A percentile compares a stretch with the other conserved stretches of the same genome.
phyloP scores from a whole-genome alignment of 768 basidiomycete genomes.

The Cystobasidium tubakii region DNA sequence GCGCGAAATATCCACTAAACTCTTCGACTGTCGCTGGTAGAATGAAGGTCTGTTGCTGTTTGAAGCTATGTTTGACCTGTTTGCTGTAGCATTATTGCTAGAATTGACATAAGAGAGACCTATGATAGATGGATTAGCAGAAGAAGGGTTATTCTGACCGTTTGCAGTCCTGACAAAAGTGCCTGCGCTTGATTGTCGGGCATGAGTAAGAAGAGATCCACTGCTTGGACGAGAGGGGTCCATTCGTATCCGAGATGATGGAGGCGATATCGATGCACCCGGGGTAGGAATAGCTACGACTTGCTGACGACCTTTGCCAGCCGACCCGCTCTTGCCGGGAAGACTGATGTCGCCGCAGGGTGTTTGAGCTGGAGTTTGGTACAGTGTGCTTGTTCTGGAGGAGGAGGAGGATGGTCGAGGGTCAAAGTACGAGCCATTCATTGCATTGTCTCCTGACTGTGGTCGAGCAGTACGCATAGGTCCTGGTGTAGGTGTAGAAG shows the following conservation, averaged over 20 bases:
- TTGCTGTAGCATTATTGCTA: background rate
- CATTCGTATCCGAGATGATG: background rate
- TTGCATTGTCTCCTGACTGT: conserved; percentile 1
- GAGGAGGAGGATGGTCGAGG: conserved; percentile 28
- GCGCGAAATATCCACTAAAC: conserved; percentile 41
- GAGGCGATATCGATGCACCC: conserved; percentile 9
- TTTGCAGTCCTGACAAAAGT: background rate
- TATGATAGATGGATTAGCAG: conserved; percentile 5
- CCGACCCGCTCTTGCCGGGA: background rate
- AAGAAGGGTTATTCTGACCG: conserved; percentile 12
- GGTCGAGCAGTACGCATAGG: conserved; percentile 37
- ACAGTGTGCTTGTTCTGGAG: background rate
- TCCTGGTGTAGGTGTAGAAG: conserved; percentile 40
- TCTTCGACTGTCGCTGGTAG: conserved; percentile 42
- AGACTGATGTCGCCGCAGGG: conserved; percentile 10
- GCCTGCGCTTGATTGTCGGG: no score
- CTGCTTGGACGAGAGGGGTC: conserved; percentile 1
- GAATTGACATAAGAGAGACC: background rate
- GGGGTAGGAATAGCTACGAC: background rate
- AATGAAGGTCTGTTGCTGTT: conserved; percentile 36
- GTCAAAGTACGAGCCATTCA: conserved; percentile 42
- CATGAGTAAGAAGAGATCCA: background rate
- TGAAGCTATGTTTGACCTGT: background rate
- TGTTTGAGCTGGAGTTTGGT: conserved; percentile 5
- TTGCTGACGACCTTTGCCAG: conserved; percentile 3